Percentiles rank a stretch among this genome's conserved stretches.
phyloP scores from a whole-genome alignment of 495 filamentous ascomycete species.

The Paragyromitra xinjiangensis region DNA sequence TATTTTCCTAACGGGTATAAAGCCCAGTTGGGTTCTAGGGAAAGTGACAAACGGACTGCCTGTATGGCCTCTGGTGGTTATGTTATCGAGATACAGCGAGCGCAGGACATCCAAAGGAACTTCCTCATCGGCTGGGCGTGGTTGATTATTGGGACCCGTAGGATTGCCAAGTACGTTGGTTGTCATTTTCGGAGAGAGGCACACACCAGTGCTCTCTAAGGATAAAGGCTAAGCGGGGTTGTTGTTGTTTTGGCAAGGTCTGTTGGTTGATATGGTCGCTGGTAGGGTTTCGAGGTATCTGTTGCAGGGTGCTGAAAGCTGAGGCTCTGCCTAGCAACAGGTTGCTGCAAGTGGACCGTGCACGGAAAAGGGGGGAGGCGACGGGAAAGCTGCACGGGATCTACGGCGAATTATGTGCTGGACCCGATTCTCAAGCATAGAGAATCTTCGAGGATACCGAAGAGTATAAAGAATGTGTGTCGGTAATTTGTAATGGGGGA shows the following conservation, averaged over 20 bases:
- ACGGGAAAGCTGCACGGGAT: constrained; percentile 26
- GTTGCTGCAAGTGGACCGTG: constrained; percentile 40
- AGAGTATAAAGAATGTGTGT: constrained; percentile 19
- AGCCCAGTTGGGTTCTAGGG: constrained; percentile 28
- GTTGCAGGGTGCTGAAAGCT: constrained; percentile 3
- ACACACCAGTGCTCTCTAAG: background rate
- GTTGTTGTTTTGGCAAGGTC: background rate
- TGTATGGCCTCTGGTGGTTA: background rate
- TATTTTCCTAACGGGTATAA: constrained; percentile 45
- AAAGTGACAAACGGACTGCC: constrained; percentile 38
- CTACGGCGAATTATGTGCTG: constrained; percentile 1
- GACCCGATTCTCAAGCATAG: constrained; percentile 18
- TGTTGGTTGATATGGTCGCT: constrained; percentile 7
- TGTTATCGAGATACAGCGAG: constrained; percentile 39
- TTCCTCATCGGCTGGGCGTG: constrained; percentile 6
- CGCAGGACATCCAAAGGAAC: constrained; percentile 40
- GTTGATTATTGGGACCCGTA: constrained; percentile 12
- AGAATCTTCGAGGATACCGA: constrained; percentile 3
- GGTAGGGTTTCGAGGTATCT: background rate
- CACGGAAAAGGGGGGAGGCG: constrained; percentile 2
- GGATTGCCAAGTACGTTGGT: constrained; percentile 1
- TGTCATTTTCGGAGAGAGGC: constrained; percentile 19
- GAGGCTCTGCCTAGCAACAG: constrained; percentile 39
- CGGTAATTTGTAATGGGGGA: constrained; percentile 25
- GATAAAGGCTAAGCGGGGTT: background rate